Conservation (phyloP, 2,329 filamentous ascomycete species). For the Verticillium longisporum region DNA sequence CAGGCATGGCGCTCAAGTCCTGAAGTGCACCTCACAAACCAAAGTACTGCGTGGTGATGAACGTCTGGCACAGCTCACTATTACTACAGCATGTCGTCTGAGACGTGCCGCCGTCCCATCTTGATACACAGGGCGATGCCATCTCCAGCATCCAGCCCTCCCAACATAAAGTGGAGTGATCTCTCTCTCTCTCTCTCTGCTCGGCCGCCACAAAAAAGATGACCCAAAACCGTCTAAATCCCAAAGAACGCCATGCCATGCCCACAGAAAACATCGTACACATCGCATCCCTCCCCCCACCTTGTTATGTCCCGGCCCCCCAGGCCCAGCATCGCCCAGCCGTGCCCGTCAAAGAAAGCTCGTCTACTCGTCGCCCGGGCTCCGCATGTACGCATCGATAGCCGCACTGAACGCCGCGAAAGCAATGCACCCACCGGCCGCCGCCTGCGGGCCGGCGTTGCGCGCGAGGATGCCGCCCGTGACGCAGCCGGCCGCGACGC, state of each 20-base stretch:
- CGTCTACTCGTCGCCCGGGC: conserved; percentile 55
- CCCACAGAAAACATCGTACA: conserved; percentile 13
- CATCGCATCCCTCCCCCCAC: neutral
- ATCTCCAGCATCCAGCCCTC: neutral
- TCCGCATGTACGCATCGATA: conserved; percentile 87
- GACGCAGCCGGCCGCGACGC: conserved; percentile 78
- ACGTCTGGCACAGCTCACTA: neutral
- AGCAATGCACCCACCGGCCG: conserved; percentile 78
- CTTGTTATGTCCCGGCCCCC: too few relatives aligned
- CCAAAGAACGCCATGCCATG: conserved; percentile 18
- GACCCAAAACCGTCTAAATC: conserved; percentile 18
- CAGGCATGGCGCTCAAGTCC: neutral
- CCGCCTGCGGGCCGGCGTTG: conserved; percentile 83
- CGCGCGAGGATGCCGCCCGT: conserved; percentile 85
- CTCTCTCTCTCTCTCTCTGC: conserved; percentile 4
- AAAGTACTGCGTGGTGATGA: neutral
- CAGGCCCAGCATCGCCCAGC: neutral
- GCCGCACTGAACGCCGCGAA: conserved; percentile 91
- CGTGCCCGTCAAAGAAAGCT: too few relatives aligned
- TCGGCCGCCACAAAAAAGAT: neutral
- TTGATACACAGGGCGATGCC: conserved; percentile 10
- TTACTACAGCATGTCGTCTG: neutral
- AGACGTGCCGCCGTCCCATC: conserved; percentile 23
- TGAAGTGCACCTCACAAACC: neutral
- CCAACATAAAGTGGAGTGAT: conserved; percentile 1